Percentiles rank a stretch among this genome's conserved stretches.
Conservation (phyloP, 768 basidiomycete genomes). For the Lentinus brumalis region DNA sequence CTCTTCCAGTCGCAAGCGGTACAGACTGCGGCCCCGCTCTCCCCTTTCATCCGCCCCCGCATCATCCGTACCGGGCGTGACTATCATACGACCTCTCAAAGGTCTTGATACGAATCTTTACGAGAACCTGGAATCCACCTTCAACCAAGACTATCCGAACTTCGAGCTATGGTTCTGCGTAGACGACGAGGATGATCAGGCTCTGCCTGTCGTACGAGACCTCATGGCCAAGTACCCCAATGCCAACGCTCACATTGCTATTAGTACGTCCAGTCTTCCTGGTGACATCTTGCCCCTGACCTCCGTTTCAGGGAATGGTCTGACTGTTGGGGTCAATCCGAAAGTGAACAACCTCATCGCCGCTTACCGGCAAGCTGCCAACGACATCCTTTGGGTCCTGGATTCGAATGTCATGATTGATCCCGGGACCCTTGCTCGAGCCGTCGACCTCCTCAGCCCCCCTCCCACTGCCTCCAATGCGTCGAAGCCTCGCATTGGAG, state of each 20-base stretch:
- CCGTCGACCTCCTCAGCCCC: constrained; percentile 72
- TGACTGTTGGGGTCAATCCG: constrained; percentile 88
- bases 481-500: constrained; percentile 58
- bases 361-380: constrained; percentile 74
- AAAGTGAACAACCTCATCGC: constrained; percentile 96
- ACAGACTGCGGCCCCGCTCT: constrained; percentile 65
- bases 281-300: background rate
- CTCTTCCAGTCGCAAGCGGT: constrained; percentile 69
- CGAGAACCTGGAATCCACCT: constrained; percentile 94
- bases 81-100: constrained; percentile 91
- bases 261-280: constrained; percentile 53
- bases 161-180: constrained; percentile 92
- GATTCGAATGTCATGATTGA: constrained; percentile 91
- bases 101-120: constrained; percentile 95
- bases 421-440: constrained; percentile 77
- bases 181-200: constrained; percentile 87
- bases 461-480: constrained; percentile 36
- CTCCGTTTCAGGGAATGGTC: constrained; percentile 57
- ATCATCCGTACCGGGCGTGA: constrained; percentile 76
- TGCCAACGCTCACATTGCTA: constrained; percentile 70
- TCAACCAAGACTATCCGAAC: constrained; percentile 87
- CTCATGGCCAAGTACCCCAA: constrained; percentile 77
- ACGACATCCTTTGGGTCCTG: constrained; percentile 95
- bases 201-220: constrained; percentile 78
- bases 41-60: constrained; percentile 53